Percentiles rank a stretch among this genome's conserved stretches.
phyloP scores from a whole-genome alignment of 352 stramenopile species.

The Phytophthora syringae region DNA sequence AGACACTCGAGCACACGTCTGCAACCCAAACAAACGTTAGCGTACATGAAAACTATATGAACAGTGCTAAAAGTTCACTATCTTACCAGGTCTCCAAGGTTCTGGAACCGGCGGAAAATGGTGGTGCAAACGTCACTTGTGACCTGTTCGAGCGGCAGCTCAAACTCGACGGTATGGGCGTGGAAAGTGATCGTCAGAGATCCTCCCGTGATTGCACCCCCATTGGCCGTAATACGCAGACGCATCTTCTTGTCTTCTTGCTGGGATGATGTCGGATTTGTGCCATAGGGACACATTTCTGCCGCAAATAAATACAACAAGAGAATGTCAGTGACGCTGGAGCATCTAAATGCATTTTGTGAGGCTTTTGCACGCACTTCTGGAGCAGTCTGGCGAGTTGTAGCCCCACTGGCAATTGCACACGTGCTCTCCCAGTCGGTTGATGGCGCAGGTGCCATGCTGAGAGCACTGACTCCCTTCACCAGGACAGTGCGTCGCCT shows the following conservation, averaged over 20 bases:
- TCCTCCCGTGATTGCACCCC: conserved; percentile 36
- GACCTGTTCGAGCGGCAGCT: conserved; percentile 54
- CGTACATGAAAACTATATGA: background rate
- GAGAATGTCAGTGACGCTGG: background rate
- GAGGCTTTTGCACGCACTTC: conserved; percentile 43
- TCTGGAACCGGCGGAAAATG: conserved; percentile 77
- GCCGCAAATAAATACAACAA: background rate
- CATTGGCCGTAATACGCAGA: conserved; percentile 37
- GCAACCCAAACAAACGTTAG: background rate
- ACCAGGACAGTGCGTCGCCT: conserved; percentile 55
- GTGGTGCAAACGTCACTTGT: conserved; percentile 63
- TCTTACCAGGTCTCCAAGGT: conserved; percentile 63
- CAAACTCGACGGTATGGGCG: conserved; percentile 72
- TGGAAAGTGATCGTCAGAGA: conserved; percentile 70
- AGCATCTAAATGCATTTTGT: background rate
- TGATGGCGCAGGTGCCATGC: conserved; percentile 71
- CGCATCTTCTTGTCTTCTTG: conserved; percentile 63
- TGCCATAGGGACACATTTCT: conserved; percentile 80
- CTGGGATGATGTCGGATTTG: conserved; percentile 49
- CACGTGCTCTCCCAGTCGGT: conserved; percentile 63
- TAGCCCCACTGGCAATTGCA: conserved; percentile 87
- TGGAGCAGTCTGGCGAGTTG: conserved; percentile 60
- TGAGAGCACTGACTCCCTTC: conserved; percentile 73
- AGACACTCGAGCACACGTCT: conserved; percentile 48
- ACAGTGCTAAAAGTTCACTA: background rate